A percentile compares a stretch with the other conserved stretches of the same genome.
Conservation (phyloP, 208 protist genomes). For the Acanthamoeba royreba region DNA sequence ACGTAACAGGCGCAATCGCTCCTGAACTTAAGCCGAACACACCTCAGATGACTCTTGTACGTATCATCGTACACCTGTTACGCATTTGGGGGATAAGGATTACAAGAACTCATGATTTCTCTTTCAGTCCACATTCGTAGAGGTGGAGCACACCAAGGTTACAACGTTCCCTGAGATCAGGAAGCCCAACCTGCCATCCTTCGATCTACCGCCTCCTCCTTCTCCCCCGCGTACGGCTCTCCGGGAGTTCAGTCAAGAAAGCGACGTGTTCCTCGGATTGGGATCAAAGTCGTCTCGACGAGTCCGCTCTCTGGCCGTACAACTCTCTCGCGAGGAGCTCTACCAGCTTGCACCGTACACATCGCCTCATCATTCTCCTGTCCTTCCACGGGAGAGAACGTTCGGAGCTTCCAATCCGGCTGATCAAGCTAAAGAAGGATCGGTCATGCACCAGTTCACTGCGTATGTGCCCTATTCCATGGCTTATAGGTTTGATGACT, state of each 20-base stretch:
- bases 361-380: background rate
- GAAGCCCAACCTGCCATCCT: constrained; percentile 24
- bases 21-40: background rate
- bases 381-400: background rate
- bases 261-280: background rate
- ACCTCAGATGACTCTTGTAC: background rate
- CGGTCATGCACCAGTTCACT: background rate
- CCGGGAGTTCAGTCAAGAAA: background rate
- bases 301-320: too few relatives aligned
- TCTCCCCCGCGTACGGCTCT: background rate
- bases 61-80: too few relatives aligned
- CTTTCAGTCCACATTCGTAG: background rate
- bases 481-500: background rate
- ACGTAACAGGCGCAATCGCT: background rate
- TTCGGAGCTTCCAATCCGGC: background rate
- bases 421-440: background rate
- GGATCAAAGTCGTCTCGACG: background rate
- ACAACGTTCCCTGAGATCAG: background rate
- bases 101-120: background rate
- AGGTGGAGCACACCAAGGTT: background rate
- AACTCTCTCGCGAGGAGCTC: too few relatives aligned
- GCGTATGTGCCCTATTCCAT: background rate
- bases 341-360: too few relatives aligned
- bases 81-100: too few relatives aligned
- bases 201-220: background rate